Base-by-base conservation (phyloP, 208 protist species). In the Angomonas desouzai region DNA sequence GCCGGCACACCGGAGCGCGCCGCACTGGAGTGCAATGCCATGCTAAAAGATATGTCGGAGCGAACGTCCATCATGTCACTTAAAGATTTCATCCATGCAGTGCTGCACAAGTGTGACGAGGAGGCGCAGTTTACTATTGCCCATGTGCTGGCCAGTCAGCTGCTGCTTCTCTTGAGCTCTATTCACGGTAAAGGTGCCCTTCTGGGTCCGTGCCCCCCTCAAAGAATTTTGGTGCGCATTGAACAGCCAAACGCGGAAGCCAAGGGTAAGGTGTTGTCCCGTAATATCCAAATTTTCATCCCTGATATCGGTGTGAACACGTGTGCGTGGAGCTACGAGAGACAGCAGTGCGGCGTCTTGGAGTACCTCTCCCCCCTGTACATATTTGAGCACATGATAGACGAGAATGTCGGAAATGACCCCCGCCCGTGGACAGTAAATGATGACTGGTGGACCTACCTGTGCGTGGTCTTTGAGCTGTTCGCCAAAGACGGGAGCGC, bases 371-470 rank as follows among this genome's bases (percentile, higher is more conserved):
- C 89, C 0, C 85, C 83, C 13, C 25, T 74, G 22, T 91, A 91
- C 74, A 59, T 92, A n/a, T 72, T 91, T n/a, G 71, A 75, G 51
- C 66, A 77, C 48, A 87, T 91, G 78, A 66, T 82, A n/a, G 40
- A 49, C 36, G 63, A 81, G 45, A 76, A 74, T 34, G 34, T 73
- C 22, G 70, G 67, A 23, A 59, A 55, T 38, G 76, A 76, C 58
- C 60, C 59, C 29, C 67, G 72, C 2, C 49, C 80, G 47, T 94
- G 88, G 85, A 92, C 88, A 29, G 70, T 77, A 64, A 73, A 68
- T 47, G 88, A 94, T 61, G 88, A 94, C 70, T 94, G 80, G 74
- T 94, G 88, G 88, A 76, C 74, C 4, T 85, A 77, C 70, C 74
- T 94, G 48, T 87, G 78, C 48, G 58, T 94, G 60, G 63, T 64